A percentile compares a stretch with the other conserved stretches of the same genome.
These are phyloP conservation scores for Mallotus japonicus DNA, from an alignment of 441 rosid genomes.

Conservation along the genomic window DNA sequence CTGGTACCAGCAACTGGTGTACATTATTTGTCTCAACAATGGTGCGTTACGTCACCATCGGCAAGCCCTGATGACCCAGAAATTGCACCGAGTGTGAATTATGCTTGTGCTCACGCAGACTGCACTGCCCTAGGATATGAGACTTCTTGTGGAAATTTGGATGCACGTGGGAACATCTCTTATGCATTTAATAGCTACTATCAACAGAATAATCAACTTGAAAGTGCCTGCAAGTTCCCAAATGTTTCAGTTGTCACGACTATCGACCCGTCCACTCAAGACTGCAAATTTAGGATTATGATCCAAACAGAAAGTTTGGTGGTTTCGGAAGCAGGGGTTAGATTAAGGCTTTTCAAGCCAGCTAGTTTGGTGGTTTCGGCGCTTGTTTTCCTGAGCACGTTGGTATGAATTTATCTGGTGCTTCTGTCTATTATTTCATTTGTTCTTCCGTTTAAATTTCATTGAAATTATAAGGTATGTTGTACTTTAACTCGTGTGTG, in stretches of 20 bases:
- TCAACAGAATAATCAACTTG: conserved; percentile 55
- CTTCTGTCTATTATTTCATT: background rate
- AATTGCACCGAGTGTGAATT: conserved; percentile 35
- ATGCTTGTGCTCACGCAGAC: conserved; percentile 66
- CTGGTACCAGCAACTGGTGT: conserved; percentile 59
- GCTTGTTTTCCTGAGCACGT: background rate
- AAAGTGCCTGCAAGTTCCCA: conserved; percentile 54
- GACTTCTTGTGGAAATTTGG: conserved; percentile 48
- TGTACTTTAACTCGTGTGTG: no score
- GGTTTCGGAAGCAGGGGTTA: background rate
- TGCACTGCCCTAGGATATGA: conserved; percentile 70
- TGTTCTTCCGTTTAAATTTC: background rate
- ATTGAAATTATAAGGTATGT: background rate
- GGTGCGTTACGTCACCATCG: conserved; percentile 66
- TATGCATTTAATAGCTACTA: conserved; percentile 67
- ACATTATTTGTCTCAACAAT: conserved; percentile 48
- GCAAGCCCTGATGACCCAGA: conserved; percentile 42
- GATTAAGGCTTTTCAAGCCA: background rate
- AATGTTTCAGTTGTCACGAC: conserved; percentile 38
- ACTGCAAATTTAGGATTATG: conserved; percentile 55
- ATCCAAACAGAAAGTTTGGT: conserved; percentile 35
- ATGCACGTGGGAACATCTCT: conserved; percentile 47
- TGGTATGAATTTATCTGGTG: background rate
- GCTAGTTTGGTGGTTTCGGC: background rate
- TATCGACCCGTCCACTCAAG: conserved; percentile 48